Evolutionary conservation across 257 asterid species (phyloP), one percentile per base, ranked within the genome.

Genomic region (Anisodus acutangulus): DNA sequence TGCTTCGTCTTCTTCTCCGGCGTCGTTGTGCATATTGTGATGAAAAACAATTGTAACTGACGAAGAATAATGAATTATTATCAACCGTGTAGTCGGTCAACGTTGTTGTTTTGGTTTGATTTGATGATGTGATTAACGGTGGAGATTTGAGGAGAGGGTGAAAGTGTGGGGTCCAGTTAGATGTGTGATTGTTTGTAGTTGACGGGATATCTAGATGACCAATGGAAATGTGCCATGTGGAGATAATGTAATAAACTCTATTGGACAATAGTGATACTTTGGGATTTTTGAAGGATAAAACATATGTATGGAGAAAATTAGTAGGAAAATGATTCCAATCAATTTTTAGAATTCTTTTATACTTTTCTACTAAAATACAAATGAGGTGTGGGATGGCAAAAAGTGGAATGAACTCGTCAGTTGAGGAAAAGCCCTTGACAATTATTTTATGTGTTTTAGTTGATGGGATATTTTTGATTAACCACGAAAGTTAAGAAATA

Each of bases 191-290:
- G 71, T 22, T 41, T 76, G 76, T 82, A 78, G 53, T 83, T 55
- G 19, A 4, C 6, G 15, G 80, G 9, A 85, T 79, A 88, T 88
- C 90, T n/a, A 37, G 15, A 0, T 0, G 8, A 5, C 90, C 82
- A 83, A 47, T 85, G 41, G 3, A 2, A 16, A 7, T n/a, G 5
- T 35, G 84, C 31, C 88, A 83, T 39, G 79, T 83, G 85, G 83
- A 83, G 90, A 88, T 88, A 85, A 83, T 16, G 70, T 45, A 51
- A 71, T 71, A 71, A 8, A 69, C 0, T 67, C 76, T 17, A 45
- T 0, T 71, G 79, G 57, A n/a, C 37, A 71, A 71, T 41, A 71
- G 15, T 2, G 81, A 53, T 51, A 6, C 47, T 26, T 7, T 15
- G 13, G 4, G 63, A 74, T 74, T 51, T 76, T 26, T 13, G 47